Base-by-base conservation (phyloP, 345 rosid genomes). In the Xanthoceras sorbifolium region DNA sequence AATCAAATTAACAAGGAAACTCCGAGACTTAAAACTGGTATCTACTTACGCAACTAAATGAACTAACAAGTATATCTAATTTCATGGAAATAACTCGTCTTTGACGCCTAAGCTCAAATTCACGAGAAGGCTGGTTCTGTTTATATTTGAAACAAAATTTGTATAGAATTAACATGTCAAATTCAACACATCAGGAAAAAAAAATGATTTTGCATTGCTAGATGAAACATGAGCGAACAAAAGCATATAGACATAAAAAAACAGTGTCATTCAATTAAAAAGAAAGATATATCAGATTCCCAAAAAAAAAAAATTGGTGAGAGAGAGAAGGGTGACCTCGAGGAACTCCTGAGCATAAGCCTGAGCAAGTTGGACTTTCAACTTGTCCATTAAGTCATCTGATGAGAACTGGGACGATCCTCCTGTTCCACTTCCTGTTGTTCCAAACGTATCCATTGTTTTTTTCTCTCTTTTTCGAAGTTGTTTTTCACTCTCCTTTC, bases 291-390 rank as follows among this genome's bases (percentile, higher is more conserved):
- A 17, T 9, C 11, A 17, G 15, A 67, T n/a, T 14, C 5, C 9
- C 55, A 38, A 8, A 5, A 9, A 1, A 52, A 22, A 67, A 59
- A 26, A 46, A 62, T 11, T 66, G 74, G 36, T 76, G 23, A 48
- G 65, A 14, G 32, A 31, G 42, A 36, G 4, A n/a, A 0, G 22
- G 22, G 22, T 5, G 32, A 90, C 98, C 97, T 93, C 92, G 34
- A 95, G 77, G 67, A 93, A 85, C 83, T 95, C 91, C 76, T 93
- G 90, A 5, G 94, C 94, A 60, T 90, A 90, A 74, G 93, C 99
- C 73, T 92, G 92, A 6, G 91, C 93, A 60, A 95, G 90, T 80
- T 92, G 93, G 17, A 65, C 4, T 82, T 92, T 88, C 65, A 95
- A 65, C 76, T 90, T 92, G 69, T 92, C 90, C 97, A 86, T 90